Evolutionary conservation across 306 rosid species (phyloP).

Genomic region (Rubus parviflorus): DNA sequence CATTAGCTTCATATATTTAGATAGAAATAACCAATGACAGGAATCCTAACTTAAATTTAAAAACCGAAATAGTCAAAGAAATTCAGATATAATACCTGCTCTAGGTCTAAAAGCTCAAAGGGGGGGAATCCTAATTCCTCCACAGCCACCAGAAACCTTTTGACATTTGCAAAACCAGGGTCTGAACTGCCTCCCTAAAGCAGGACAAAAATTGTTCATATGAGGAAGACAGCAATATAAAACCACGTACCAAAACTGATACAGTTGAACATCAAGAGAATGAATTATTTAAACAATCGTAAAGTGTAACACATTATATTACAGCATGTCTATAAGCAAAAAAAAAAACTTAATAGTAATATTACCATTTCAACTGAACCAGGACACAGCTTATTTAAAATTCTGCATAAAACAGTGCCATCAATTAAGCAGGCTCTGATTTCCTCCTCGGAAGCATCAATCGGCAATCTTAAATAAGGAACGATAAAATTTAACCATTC

Average conservation of each 20-base stretch:
- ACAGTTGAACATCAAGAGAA: not conserved
- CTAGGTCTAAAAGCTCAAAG: constrained; percentile 69
- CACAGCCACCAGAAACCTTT: constrained; percentile 70
- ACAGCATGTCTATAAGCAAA: constrained; percentile 6
- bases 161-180: constrained; percentile 35
- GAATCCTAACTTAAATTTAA: not conserved
- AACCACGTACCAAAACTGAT: constrained; percentile 3
- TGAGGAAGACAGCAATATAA: constrained; percentile 6
- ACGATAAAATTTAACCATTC: constrained; percentile 77
- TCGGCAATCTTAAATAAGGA: constrained; percentile 67
- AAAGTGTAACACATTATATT: not conserved
- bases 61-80: not conserved
- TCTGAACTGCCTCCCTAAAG: constrained; percentile 56
- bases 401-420: constrained; percentile 74
- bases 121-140: constrained; percentile 79
- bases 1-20: not conserved
- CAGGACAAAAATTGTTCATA: constrained; percentile 19
- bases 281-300: constrained; percentile 7
- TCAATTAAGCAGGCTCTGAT: constrained; percentile 66
- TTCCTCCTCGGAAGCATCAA: constrained; percentile 76
- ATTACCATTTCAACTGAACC: constrained; percentile 61
- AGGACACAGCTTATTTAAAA: constrained; percentile 69
- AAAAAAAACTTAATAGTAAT: constrained; percentile 17
- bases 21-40: not conserved
- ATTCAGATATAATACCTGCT: constrained; percentile 62